Conservation (phyloP, 73 alveolate species). For the Breviolum minutum region DNA sequence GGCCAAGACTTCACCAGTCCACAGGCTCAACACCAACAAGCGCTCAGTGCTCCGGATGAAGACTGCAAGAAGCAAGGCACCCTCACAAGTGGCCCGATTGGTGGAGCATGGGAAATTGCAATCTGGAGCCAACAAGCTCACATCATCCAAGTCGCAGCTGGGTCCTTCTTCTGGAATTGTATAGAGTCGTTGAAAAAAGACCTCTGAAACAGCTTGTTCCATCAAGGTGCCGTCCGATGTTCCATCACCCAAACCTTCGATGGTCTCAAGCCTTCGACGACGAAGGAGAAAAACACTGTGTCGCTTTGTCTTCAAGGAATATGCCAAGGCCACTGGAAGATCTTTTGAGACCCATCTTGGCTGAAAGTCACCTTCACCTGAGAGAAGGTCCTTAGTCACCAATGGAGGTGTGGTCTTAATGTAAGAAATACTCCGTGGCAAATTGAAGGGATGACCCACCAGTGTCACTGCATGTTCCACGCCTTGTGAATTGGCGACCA, state of each 20-base stretch:
- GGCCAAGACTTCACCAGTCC: constrained; percentile 46
- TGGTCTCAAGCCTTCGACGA: constrained; percentile 31
- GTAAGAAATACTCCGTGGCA: constrained; percentile 28
- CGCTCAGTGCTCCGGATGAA: constrained; percentile 47
- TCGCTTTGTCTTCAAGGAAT: not conserved
- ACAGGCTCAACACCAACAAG: constrained; percentile 9
- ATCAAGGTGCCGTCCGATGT: not conserved
- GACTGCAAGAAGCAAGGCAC: constrained; percentile 41
- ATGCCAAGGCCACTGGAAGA: constrained; percentile 58
- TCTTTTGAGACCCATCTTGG: constrained; percentile 12
- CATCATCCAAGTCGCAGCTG: constrained; percentile 52
- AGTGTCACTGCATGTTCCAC: constrained; percentile 18
- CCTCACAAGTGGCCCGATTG: not conserved
- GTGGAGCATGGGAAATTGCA: not conserved
- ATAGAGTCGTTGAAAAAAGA: constrained; percentile 31
- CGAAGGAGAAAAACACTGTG: constrained; percentile 34
- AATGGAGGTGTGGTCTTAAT: not conserved
- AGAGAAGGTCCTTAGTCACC: not conserved
- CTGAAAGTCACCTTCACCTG: not conserved
- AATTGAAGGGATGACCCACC: constrained; percentile 37
- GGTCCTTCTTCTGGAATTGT: constrained; percentile 62
- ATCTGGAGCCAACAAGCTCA: constrained; percentile 20
- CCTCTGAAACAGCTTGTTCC: constrained; percentile 43
- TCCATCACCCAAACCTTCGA: constrained; percentile 57
- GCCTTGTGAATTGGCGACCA: constrained; percentile 25